Conservation (phyloP, 352 stramenopile species). For the Lagenidium giganteum region DNA sequence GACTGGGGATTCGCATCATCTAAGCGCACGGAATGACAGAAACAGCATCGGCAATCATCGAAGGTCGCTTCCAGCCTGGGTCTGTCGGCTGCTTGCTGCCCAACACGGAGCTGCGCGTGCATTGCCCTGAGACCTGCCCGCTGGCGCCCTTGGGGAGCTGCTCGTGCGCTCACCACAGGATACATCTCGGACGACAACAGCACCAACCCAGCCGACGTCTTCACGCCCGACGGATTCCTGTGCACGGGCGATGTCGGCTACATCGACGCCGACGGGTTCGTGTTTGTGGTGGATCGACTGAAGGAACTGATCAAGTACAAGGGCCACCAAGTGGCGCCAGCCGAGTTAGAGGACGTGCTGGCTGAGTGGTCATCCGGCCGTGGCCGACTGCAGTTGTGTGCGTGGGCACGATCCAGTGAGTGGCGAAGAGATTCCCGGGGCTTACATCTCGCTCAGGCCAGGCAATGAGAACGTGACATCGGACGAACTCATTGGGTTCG, state of each 20-base stretch:
- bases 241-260: conserved; percentile 88
- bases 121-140: conserved; percentile 26
- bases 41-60: conserved; percentile 18
- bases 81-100: conserved; percentile 30
- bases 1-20: conserved; percentile 36
- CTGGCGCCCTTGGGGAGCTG: conserved; percentile 49
- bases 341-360: conserved; percentile 89
- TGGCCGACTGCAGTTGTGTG: conserved; percentile 78
- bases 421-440: conserved; percentile 86
- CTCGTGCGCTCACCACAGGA: conserved; percentile 36
- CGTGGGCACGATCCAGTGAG: conserved; percentile 44
- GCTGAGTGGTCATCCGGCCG: conserved; percentile 56
- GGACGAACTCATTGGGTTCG: conserved; percentile 78
- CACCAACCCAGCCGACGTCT: conserved; percentile 72
- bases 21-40: conserved; percentile 43
- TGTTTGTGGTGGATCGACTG: conserved; percentile 89
- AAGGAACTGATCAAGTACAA: conserved; percentile 97
- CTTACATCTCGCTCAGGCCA: conserved; percentile 76
- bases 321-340: conserved; percentile 87
- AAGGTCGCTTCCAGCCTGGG: no score
- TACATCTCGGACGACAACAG: conserved; percentile 86
- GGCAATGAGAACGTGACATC: conserved; percentile 23
- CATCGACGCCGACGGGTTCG: conserved; percentile 88
- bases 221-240: conserved; percentile 81
- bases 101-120: conserved; percentile 29